Percentiles rank a stretch among this genome's conserved stretches.
Conservation (phyloP, 2,329 filamentous ascomycete genomes). For the Fusarium concolor region DNA sequence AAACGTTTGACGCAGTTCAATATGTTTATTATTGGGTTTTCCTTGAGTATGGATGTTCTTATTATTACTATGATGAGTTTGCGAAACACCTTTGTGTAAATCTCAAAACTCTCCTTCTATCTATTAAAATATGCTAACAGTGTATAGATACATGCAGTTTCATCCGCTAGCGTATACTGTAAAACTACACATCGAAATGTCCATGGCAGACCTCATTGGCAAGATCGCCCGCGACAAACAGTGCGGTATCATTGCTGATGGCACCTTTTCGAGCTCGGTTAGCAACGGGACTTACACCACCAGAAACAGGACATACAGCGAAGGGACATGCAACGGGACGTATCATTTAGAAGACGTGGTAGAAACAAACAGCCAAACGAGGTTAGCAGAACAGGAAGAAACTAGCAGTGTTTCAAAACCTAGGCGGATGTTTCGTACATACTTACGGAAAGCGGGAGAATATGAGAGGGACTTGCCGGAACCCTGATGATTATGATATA, state of each 20-base stretch:
- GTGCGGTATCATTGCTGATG: conserved; percentile 31
- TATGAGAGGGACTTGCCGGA: conserved; percentile 24
- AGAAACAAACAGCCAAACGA: conserved; percentile 6
- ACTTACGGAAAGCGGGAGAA: conserved; percentile 22
- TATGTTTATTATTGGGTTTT: conserved; percentile 47
- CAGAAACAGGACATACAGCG: too few species aligned
- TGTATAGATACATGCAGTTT: conserved; percentile 58
- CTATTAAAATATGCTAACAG: not conserved
- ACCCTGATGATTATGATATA: not conserved
- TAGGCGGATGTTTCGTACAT: conserved; percentile 21
- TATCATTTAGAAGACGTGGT: conserved; percentile 18
- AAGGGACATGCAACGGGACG: not conserved
- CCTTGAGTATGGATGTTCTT: conserved; percentile 45
- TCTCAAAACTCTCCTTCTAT: fast-evolving
- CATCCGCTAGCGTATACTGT: conserved; percentile 65
- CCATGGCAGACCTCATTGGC: conserved; percentile 64
- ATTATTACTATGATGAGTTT: conserved; percentile 48
- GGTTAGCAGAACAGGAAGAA: not conserved
- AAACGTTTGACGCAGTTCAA: conserved; percentile 44
- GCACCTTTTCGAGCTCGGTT: conserved; percentile 31
- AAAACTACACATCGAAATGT: conserved; percentile 66
- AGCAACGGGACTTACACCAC: conserved; percentile 13
- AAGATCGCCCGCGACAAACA: conserved; percentile 49
- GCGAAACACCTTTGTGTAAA: conserved; percentile 46
- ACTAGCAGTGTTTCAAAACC: conserved; percentile 15